These are phyloP conservation scores for Pseudocercospora fijiensis DNA, from an alignment of 2,329 filamentous ascomycete genomes.

Conservation along the genomic window DNA sequence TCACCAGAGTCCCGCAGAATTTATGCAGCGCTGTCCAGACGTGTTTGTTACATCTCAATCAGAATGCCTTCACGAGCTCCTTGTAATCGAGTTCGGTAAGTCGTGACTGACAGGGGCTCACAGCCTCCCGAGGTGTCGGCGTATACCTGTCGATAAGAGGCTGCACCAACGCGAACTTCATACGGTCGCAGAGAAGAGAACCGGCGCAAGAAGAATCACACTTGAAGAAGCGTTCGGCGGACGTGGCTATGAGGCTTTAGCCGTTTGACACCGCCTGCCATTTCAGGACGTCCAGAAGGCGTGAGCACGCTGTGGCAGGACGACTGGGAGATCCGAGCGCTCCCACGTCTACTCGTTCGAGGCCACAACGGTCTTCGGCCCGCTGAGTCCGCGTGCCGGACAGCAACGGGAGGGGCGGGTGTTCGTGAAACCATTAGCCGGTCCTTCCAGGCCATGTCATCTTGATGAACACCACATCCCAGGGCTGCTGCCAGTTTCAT, in stretches of 20 bases:
- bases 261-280: constrained; percentile 8
- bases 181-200: too few species aligned
- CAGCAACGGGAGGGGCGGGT: neutral
- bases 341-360: neutral
- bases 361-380: constrained; percentile 1
- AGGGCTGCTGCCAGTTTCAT: neutral
- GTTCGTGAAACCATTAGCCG: neutral
- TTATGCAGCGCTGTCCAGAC: neutral
- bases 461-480: neutral
- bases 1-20: neutral
- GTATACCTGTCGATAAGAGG: neutral
- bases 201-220: neutral
- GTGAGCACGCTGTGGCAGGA: neutral
- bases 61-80: neutral
- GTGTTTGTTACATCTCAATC: neutral
- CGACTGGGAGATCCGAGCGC: neutral
- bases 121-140: neutral
- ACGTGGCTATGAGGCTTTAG: neutral
- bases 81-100: neutral
- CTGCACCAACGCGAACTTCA: neutral
- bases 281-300: neutral
- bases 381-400: neutral
- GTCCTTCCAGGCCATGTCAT: neutral
- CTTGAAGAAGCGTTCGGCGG: neutral
- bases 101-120: neutral